These are phyloP conservation scores for Raffaelea ambrosiae DNA, from an alignment of 2,329 filamentous ascomycete species.

Conservation along the genomic window DNA sequence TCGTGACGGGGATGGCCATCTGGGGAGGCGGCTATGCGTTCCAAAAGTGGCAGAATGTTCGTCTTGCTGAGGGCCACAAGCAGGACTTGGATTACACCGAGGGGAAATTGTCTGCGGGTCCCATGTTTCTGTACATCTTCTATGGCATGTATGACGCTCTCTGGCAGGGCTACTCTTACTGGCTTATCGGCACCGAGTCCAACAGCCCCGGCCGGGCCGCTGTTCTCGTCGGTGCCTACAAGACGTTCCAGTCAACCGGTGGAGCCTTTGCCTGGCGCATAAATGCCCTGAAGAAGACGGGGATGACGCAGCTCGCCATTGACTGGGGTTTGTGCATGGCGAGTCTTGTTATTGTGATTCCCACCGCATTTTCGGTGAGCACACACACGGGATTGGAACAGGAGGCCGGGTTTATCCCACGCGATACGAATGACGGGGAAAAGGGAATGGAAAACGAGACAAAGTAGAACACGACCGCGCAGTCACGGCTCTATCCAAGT, in stretches of 20 bases:
- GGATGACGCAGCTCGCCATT: constrained; percentile 34
- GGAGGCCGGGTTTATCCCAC: constrained; percentile 15
- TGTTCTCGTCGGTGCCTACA: constrained; percentile 38
- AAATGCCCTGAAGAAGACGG: constrained; percentile 25
- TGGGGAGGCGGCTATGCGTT: constrained; percentile 57
- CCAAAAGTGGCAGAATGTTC: constrained; percentile 44
- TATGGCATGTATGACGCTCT: constrained; percentile 61
- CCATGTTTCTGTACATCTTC: constrained; percentile 63
- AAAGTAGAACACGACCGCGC: too few relatives aligned
- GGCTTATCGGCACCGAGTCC: constrained; percentile 39
- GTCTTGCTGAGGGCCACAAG: constrained; percentile 23
- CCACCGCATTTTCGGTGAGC: constrained; percentile 29
- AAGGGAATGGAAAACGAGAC: too few relatives aligned
- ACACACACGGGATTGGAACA: constrained; percentile 17
- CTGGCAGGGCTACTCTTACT: constrained; percentile 59
- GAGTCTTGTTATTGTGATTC: constrained; percentile 30
- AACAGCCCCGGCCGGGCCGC: constrained; percentile 32
- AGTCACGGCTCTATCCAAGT: too few relatives aligned
- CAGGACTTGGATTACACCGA: constrained; percentile 26
- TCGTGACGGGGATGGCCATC: constrained; percentile 41
- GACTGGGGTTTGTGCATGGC: constrained; percentile 38
- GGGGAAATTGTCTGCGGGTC: constrained; percentile 4
- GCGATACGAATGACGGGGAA: constrained; percentile 7
- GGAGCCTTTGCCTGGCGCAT: constrained; percentile 39
- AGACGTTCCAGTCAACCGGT: constrained; percentile 33